Evolutionary conservation across 2,329 filamentous ascomycete genomes (phyloP).

Genomic region (Cytospora piceae): DNA sequence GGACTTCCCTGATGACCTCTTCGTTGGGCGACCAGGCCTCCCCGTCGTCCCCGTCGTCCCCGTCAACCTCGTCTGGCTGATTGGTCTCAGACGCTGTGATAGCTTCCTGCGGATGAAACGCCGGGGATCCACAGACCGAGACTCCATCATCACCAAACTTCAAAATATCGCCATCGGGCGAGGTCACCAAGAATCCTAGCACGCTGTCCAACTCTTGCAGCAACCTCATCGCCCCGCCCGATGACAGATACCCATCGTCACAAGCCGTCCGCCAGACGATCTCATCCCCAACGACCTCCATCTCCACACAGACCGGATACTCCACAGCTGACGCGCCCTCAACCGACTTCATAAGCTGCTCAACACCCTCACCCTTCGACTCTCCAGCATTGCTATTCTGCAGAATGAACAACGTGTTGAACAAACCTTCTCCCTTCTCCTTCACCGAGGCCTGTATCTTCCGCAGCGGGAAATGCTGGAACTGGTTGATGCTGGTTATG

Average conservation of each 20-base stretch:
- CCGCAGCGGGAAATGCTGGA: constrained; percentile 78
- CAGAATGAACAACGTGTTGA: constrained; percentile 61
- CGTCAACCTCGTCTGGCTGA: constrained; percentile 14
- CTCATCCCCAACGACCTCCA: constrained; percentile 62
- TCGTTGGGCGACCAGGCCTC: constrained; percentile 44
- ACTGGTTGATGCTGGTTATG: constrained; percentile 66
- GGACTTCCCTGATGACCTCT: constrained; percentile 48
- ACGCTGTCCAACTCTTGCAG: constrained; percentile 63
- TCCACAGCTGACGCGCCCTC: constrained; percentile 71
- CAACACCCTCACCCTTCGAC: not conserved
- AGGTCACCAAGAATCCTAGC: constrained; percentile 58
- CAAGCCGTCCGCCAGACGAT: constrained; percentile 76
- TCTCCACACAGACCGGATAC: constrained; percentile 81
- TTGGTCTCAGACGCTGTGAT: not conserved
- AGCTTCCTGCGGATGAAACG: constrained; percentile 39
- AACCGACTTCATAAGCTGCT: constrained; percentile 63
- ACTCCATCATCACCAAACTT: constrained; percentile 54
- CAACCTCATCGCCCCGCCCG: constrained; percentile 51
- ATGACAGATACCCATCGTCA: constrained; percentile 58
- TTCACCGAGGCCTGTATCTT: constrained; percentile 56
- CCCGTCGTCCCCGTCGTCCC: constrained; percentile 11
- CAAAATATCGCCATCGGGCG: constrained; percentile 56
- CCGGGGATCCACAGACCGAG: constrained; percentile 67
- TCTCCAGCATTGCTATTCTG: constrained; percentile 44
- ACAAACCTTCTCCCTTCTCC: constrained; percentile 47